Conservation (phyloP, 75 land plant species). For the Sequoiadendron giganteum region DNA sequence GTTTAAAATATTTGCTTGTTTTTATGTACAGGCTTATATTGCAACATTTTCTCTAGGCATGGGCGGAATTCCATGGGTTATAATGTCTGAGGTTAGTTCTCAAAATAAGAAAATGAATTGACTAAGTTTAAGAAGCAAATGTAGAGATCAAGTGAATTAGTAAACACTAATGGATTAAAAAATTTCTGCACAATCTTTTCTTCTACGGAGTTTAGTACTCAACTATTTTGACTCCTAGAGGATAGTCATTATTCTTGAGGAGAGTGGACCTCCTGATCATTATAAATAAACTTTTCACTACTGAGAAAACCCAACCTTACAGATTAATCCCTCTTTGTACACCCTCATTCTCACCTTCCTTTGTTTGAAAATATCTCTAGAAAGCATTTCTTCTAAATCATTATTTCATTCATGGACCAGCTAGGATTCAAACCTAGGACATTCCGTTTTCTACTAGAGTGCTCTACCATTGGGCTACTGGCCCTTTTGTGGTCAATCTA, state of each 20-base stretch:
- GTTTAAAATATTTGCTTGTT: background rate
- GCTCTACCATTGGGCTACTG: too few relatives aligned
- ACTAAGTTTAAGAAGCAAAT: background rate
- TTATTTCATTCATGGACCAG: background rate
- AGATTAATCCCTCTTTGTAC: background rate
- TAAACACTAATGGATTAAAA: background rate
- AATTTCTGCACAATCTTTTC: too few relatives aligned
- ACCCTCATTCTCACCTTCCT: background rate
- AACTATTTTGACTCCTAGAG: background rate
- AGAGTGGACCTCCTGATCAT: background rate
- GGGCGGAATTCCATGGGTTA: constrained; percentile 60
- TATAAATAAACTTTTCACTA: background rate
- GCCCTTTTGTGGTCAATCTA: too few relatives aligned
- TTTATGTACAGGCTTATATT: constrained; percentile 29
- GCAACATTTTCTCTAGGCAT: constrained; percentile 49
- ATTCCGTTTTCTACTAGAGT: too few relatives aligned
- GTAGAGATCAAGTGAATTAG: background rate
- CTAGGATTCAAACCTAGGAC: too few relatives aligned
- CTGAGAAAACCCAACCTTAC: background rate
- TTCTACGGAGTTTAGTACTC: too few relatives aligned
- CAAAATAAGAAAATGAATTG: background rate
- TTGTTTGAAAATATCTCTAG: background rate
- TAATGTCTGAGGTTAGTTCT: constrained; percentile 62
- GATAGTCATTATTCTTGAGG: background rate
- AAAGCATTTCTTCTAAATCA: background rate